A percentile compares a stretch with the other conserved stretches of the same genome.
Conservation (phyloP, 176 grass and related monocot species). For the Triticum monococcum region DNA sequence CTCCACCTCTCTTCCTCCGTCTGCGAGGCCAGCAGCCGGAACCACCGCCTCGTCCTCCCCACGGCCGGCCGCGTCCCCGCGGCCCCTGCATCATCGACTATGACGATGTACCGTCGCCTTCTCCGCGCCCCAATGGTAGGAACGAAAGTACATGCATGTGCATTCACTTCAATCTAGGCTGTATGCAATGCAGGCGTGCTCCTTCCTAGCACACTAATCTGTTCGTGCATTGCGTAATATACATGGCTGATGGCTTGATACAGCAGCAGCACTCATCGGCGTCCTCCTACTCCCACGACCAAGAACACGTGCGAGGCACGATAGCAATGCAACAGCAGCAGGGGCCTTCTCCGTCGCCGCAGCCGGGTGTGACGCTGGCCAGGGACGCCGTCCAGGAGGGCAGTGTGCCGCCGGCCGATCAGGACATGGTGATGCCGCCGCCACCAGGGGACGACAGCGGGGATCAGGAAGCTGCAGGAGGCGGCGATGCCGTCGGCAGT, state of each 20-base stretch:
- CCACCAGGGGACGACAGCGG: background rate
- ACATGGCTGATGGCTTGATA: background rate
- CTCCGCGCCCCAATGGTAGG: slow-evolving; percentile 8
- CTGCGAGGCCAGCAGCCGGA: slow-evolving; percentile 32
- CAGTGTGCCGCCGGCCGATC: background rate
- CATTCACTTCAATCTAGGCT: background rate
- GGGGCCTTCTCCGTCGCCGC: background rate
- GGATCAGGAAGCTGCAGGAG: background rate
- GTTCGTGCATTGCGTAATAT: background rate
- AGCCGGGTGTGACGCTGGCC: background rate
- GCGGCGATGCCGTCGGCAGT: background rate
- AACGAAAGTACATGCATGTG: background rate
- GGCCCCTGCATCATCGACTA: background rate
- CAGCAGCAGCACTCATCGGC: slow-evolving; percentile 15
- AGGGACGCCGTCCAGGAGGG: background rate
- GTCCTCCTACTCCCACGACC: background rate
- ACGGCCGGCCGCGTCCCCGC: background rate
- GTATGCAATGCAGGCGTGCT: background rate
- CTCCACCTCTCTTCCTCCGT: slow-evolving; percentile 20
- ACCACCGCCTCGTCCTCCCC: slow-evolving; percentile 1
- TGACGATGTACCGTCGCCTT: background rate
- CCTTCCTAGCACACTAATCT: background rate
- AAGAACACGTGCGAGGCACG: background rate
- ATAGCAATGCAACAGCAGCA: background rate
- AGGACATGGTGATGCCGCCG: background rate